Conservation (phyloP, 2,329 filamentous ascomycete species). For the Colletotrichum sp. region DNA sequence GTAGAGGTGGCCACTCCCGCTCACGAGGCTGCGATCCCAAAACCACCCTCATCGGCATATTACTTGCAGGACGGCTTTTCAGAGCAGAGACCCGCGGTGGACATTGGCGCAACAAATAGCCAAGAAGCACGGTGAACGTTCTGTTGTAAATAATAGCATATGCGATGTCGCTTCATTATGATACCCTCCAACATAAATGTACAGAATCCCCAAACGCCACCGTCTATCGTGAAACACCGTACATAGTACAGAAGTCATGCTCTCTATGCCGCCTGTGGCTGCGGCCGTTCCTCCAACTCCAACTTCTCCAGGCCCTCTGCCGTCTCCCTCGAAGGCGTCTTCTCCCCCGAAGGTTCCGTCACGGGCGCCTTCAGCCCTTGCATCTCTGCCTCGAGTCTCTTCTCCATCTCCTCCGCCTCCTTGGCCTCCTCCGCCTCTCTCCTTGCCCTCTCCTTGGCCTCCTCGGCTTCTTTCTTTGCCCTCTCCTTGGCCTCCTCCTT, state of each 20-base stretch:
- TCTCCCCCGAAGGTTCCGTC: conserved; percentile 24
- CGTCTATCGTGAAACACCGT: background rate
- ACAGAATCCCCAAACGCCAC: background rate
- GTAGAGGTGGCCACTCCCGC: background rate
- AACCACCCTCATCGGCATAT: background rate
- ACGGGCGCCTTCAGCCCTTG: background rate
- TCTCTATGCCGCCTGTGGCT: conserved; percentile 24
- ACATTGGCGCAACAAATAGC: background rate
- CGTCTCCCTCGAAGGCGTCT: conserved; percentile 29
- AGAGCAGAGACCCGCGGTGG: conserved; percentile 4
- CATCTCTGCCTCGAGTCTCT: conserved; percentile 50
- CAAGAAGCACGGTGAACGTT: conserved; percentile 4
- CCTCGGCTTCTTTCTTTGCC: conserved; percentile 48
- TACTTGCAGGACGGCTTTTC: conserved; percentile 12
- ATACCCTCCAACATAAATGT: background rate
- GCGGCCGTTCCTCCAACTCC: conserved; percentile 38
- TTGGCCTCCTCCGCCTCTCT: conserved; percentile 48
- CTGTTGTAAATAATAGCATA: background rate
- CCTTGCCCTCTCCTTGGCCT: conserved; percentile 43
- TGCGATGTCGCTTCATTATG: conserved; percentile 1
- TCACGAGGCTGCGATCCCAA: background rate
- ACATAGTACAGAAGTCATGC: background rate
- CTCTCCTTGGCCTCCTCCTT: conserved; percentile 51
- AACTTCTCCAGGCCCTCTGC: conserved; percentile 41
- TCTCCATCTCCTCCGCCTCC: conserved; percentile 53